A percentile compares a stretch with the other conserved stretches of the same genome.
Evolutionary conservation across 2,329 filamentous ascomycete genomes (phyloP).

Genomic region (Xylaria sp.): DNA sequence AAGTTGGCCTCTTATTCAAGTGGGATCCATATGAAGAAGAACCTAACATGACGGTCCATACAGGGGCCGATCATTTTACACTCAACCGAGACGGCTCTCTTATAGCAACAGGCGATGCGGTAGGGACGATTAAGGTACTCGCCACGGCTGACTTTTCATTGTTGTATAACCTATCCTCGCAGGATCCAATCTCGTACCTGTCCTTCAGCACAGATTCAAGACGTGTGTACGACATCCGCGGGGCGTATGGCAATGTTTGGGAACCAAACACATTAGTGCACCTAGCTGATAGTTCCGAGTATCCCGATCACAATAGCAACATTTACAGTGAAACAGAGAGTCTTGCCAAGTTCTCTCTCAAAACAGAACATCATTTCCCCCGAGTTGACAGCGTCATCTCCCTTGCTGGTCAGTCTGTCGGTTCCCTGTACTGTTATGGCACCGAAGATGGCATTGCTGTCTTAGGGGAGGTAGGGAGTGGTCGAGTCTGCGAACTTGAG

Average conservation of each 20-base stretch:
- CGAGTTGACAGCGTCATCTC: conserved; percentile 1
- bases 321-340: no score
- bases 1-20: conserved; percentile 52
- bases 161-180: no score
- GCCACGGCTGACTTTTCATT: no score
- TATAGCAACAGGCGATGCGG: conserved; percentile 46
- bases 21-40: conserved; percentile 50
- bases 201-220: conserved; percentile 44
- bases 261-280: conserved; percentile 41
- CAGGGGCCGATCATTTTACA: conserved; percentile 40
- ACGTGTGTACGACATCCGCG: conserved; percentile 49
- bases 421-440: conserved; percentile 13
- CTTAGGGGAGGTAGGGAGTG: conserved; percentile 3
- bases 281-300: conserved; percentile 8
- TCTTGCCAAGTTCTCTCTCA: no score
- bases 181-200: conserved; percentile 27
- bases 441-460: conserved; percentile 10
- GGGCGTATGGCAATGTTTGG: conserved; percentile 47
- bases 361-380: no score
- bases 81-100: conserved; percentile 47
- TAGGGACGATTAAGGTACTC: conserved; percentile 33
- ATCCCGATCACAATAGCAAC: not conserved
- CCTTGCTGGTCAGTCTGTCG: not conserved
- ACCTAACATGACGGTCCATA: conserved; percentile 40
- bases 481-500: conserved; percentile 10